phyloP scores from a whole-genome alignment of 129 eudicot species.

The Saposhnikovia divaricata region DNA sequence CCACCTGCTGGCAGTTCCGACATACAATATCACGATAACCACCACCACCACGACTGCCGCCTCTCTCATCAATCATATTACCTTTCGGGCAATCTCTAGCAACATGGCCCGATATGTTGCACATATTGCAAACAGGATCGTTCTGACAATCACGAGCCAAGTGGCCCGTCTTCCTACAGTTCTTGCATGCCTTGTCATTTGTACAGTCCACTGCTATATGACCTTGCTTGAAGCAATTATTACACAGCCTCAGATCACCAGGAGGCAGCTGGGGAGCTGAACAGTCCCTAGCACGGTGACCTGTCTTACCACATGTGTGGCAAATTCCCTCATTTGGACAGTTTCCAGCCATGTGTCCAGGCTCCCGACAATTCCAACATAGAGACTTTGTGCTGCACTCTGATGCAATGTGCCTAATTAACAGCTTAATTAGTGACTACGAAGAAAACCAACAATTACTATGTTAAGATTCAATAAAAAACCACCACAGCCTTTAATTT shows the following conservation, averaged over 20 bases:
- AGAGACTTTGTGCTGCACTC: constrained; percentile 85
- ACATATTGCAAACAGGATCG: constrained; percentile 83
- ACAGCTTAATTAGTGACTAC: neutral
- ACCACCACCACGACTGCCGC: constrained; percentile 35
- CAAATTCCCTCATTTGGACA: constrained; percentile 92
- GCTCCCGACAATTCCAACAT: constrained; percentile 98
- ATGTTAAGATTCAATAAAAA: neutral
- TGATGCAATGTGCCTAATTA: constrained; percentile 72
- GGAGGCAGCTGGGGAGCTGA: constrained; percentile 58
- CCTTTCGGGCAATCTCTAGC: constrained; percentile 81
- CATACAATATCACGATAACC: constrained; percentile 80
- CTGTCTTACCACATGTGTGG: constrained; percentile 92
- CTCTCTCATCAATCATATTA: constrained; percentile 37
- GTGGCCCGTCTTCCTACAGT: constrained; percentile 90
- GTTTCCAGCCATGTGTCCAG: constrained; percentile 94
- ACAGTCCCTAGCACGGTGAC: constrained; percentile 89
- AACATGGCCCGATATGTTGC: constrained; percentile 78
- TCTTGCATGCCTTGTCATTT: constrained; percentile 94
- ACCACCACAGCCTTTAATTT: neutral
- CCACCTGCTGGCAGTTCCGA: constrained; percentile 75
- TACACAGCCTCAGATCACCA: constrained; percentile 82
- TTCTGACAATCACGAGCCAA: constrained; percentile 83
- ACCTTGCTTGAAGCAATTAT: constrained; percentile 93
- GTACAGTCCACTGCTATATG: constrained; percentile 87
- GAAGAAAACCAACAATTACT: neutral